Evolutionary conservation across 2,329 filamentous ascomycete species (phyloP).

Genomic region (Clonostachys byssicola): DNA sequence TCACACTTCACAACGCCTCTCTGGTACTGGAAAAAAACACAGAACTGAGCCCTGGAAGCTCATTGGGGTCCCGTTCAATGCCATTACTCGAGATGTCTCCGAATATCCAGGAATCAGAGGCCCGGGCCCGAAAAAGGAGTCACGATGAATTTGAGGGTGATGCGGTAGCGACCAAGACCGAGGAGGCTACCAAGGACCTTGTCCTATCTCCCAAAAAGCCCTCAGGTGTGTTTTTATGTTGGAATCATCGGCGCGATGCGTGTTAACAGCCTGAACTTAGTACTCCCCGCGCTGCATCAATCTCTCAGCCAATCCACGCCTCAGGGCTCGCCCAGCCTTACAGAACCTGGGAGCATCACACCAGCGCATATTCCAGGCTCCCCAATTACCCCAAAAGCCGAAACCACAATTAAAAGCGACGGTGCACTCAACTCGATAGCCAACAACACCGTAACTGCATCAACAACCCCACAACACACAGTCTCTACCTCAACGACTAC

Average conservation of each 20-base stretch:
- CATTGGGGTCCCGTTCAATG: slow-evolving; percentile 23
- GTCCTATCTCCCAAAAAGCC: too few species aligned
- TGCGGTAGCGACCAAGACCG: slow-evolving; percentile 9
- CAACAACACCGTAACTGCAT: slow-evolving; percentile 10
- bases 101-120: slow-evolving; percentile 41
- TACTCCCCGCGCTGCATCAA: slow-evolving; percentile 16
- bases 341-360: slow-evolving; percentile 35
- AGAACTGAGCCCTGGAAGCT: too few species aligned
- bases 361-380: slow-evolving; percentile 19
- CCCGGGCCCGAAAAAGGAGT: slow-evolving; percentile 35
- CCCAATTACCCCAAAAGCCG: too few species aligned
- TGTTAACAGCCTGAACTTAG: not conserved
- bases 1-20: too few species aligned
- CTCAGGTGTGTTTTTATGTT: too few species aligned
- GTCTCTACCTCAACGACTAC: slow-evolving; percentile 7
- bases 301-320: slow-evolving; percentile 8
- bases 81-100: slow-evolving; percentile 41
- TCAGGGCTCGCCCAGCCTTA: slow-evolving; percentile 25
- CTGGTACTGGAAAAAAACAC: too few species aligned
- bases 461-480: slow-evolving; percentile 2
- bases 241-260: too few species aligned
- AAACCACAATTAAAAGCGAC: too few species aligned
- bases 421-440: slow-evolving; percentile 11
- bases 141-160: slow-evolving; percentile 38
- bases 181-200: too few species aligned